These are phyloP conservation scores for Apiospora arundinis DNA, from an alignment of 2,329 filamentous ascomycete species.

Conservation along the genomic window DNA sequence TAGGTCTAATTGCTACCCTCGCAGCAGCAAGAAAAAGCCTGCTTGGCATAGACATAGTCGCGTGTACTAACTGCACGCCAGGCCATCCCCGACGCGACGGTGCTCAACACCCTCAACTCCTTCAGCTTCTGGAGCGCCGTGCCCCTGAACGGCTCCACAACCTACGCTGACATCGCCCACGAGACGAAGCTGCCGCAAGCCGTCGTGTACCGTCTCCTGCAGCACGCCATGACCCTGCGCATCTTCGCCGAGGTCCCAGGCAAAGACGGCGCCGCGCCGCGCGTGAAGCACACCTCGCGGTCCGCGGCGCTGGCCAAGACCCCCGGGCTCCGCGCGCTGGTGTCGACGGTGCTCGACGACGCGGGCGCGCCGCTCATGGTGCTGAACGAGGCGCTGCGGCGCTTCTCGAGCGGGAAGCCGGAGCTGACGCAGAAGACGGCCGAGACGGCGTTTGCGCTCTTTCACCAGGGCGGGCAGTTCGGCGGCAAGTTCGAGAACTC, in stretches of 20 bases:
- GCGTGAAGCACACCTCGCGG: constrained; percentile 45
- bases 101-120: constrained; percentile 55
- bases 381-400: constrained; percentile 41
- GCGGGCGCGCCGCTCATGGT: constrained; percentile 45
- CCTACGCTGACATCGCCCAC: constrained; percentile 48
- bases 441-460: constrained; percentile 45
- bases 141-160: constrained; percentile 52
- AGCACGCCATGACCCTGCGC: constrained; percentile 47
- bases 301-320: constrained; percentile 46
- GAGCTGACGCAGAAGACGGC: constrained; percentile 42
- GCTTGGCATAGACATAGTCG: no score
- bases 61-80: constrained; percentile 32
- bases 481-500: constrained; percentile 40
- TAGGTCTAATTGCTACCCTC: constrained; percentile 35
- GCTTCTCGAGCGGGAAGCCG: constrained; percentile 39
- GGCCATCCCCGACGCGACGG: constrained; percentile 51
- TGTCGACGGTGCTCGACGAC: constrained; percentile 46
- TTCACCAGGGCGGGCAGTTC: constrained; percentile 40
- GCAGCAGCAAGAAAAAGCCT: no score
- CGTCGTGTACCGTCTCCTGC: constrained; percentile 45
- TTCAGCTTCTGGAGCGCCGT: constrained; percentile 60
- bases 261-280: constrained; percentile 24
- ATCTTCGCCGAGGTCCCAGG: constrained; percentile 43
- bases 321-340: constrained; percentile 42
- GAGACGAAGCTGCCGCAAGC: constrained; percentile 46